Evolutionary conservation across 2,329 filamentous ascomycete genomes (phyloP), one percentile per base, ranked within the genome.

Genomic region (Tolypocladium endophyticum): DNA sequence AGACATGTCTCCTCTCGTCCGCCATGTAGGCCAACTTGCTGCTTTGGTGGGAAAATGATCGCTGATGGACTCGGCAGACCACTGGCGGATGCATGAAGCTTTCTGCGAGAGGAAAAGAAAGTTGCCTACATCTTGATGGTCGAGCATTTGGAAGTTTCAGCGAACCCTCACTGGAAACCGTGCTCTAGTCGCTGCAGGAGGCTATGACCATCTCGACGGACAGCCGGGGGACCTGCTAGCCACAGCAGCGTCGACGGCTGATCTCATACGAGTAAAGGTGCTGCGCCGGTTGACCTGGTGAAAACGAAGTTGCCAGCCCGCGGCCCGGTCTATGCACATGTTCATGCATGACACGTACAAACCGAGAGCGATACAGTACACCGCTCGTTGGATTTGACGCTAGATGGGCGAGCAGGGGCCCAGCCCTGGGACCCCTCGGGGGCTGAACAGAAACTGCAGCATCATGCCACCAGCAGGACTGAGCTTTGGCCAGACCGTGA

Each of bases 361-460:
- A 36, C 3, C 38, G 25, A 53, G 20, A 18, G 14, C 35, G 25
- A 43, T 7, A 43, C 57, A 28, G 38, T 41, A 58, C 57, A 58
- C 57, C 57, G 57, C 57, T 58, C 57, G 47, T 54, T 55, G 47
- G 57, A 30, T 18, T 36, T 52, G 23, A 33, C 47, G 47, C 47
- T 33, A 52, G 47, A 16, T 16, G 28, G 33, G 7, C 47, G 6
- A 28, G 47, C 47, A 30, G 25, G 28, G 47, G 45, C 25, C 45
- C 45, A 3, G 45, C 45, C 45, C 28, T 20, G 16, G 47, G 25
- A 52, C 9, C 14, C 9, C 47, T 33, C 47, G 25, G 20, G 28
- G 47, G 47, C 45, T 28, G 45, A 28, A 28, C 23, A 47, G 43
- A 47, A 45, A 47, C 23, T 28, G 45, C 45, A 50, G 25, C 47